These are phyloP conservation scores for Amesomyces nigricolor DNA, from an alignment of 2,329 filamentous ascomycete species.

Conservation along the genomic window DNA sequence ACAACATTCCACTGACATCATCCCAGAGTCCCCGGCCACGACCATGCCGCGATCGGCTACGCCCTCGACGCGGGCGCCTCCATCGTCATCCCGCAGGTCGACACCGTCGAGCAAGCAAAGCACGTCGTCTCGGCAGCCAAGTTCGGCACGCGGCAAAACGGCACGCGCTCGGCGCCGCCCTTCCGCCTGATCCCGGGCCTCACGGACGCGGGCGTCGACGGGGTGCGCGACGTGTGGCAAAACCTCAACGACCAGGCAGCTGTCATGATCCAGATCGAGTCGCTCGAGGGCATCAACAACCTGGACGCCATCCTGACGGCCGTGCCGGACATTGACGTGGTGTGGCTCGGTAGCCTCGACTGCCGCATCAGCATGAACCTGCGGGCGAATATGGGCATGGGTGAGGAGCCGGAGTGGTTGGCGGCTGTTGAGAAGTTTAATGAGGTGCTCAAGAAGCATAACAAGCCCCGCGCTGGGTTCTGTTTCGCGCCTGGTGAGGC, in stretches of 20 bases:
- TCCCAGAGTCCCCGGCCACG: constrained; percentile 37
- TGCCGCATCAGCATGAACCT: constrained; percentile 41
- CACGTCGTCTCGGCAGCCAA: constrained; percentile 40
- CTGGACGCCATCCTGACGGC: constrained; percentile 45
- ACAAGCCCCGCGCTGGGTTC: constrained; percentile 34
- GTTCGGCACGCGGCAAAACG: constrained; percentile 34
- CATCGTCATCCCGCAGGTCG: constrained; percentile 43
- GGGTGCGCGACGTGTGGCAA: constrained; percentile 32
- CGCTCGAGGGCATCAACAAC: constrained; percentile 38
- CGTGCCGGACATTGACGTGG: constrained; percentile 41
- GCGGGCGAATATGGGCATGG: constrained; percentile 30
- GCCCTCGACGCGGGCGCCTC: constrained; percentile 46
- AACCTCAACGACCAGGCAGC: constrained; percentile 43
- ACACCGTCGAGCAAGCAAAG: constrained; percentile 42
- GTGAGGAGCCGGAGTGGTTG: constrained; percentile 39
- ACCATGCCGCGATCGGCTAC: constrained; percentile 42
- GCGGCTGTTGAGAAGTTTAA: constrained; percentile 36
- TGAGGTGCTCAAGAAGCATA: constrained; percentile 39
- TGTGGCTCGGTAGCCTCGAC: constrained; percentile 44
- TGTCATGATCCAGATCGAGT: constrained; percentile 45
- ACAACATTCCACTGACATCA: neutral
- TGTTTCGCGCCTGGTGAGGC: constrained; percentile 3
- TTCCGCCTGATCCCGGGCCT: constrained; percentile 38
- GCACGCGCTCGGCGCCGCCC: constrained; percentile 42
- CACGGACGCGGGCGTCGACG: constrained; percentile 34